phyloP scores from a whole-genome alignment of 352 stramenopile genomes.

The Albugo candida region DNA sequence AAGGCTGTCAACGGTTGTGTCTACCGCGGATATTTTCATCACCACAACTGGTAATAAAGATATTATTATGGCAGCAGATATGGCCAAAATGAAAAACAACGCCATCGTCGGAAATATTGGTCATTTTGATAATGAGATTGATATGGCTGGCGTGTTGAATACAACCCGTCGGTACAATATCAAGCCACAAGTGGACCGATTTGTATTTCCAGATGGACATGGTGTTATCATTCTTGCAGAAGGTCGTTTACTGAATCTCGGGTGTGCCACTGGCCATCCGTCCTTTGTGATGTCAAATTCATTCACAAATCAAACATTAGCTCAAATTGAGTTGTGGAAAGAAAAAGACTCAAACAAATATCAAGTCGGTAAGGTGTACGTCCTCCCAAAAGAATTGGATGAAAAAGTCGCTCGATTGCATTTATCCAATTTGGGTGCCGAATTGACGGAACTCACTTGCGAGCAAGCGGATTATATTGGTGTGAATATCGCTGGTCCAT shows the following conservation, averaged over 20 bases:
- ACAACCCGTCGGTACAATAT: constrained; percentile 91
- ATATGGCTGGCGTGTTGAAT: constrained; percentile 88
- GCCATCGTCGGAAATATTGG: constrained; percentile 99
- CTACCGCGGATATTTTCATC: constrained; percentile 93
- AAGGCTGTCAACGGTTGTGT: constrained; percentile 82
- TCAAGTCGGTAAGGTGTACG: constrained; percentile 90
- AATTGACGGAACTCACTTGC: constrained; percentile 87
- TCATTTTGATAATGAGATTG: constrained; percentile 99
- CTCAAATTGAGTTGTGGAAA: constrained; percentile 97
- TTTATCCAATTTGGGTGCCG: constrained; percentile 87
- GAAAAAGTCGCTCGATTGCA: constrained; percentile 97
- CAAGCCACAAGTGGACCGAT: constrained; percentile 98
- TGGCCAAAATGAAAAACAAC: constrained; percentile 99
- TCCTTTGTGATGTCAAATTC: constrained; percentile 99
- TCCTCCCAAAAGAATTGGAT: constrained; percentile 95
- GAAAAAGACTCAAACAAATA: constrained; percentile 93
- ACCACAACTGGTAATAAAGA: constrained; percentile 99
- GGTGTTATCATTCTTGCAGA: constrained; percentile 95
- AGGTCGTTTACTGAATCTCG: constrained; percentile 95
- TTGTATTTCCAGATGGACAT: constrained; percentile 91
- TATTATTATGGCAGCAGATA: constrained; percentile 93
- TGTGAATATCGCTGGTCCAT: constrained; percentile 84
- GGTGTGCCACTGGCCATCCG: constrained; percentile 95
- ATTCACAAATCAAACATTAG: constrained; percentile 98
- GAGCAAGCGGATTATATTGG: constrained; percentile 98